Percentiles rank a stretch among this genome's conserved stretches.
These are phyloP conservation scores for Cylindrotheca fusiformis DNA, from an alignment of 108 stramenopile species.

Conservation along the genomic window DNA sequence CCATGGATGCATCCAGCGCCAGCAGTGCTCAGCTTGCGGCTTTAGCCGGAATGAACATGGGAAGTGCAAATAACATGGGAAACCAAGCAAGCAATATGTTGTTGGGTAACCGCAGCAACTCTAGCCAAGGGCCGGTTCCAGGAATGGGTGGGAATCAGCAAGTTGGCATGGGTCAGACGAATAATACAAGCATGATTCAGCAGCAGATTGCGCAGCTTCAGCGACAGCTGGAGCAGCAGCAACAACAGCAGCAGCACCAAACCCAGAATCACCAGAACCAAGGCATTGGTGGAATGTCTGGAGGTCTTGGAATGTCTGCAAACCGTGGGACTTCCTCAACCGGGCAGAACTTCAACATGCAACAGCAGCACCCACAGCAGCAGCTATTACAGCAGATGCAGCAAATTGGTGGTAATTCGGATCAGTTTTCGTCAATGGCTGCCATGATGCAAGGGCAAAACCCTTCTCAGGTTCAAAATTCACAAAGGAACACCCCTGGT, in stretches of 20 bases:
- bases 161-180: slow-evolving; percentile 14
- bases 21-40: slow-evolving; percentile 24
- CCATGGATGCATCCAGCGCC: slow-evolving; percentile 19
- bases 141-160: slow-evolving; percentile 5
- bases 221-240: slow-evolving; percentile 33
- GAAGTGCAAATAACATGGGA: background rate
- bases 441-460: slow-evolving; percentile 21
- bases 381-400: slow-evolving; percentile 9
- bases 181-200: slow-evolving; percentile 22
- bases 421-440: slow-evolving; percentile 12
- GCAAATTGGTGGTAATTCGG: slow-evolving; percentile 3
- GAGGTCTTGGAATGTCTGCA: background rate
- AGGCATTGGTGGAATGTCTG: slow-evolving; percentile 9
- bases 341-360: background rate
- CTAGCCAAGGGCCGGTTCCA: slow-evolving; percentile 10
- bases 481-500: slow-evolving; percentile 18
- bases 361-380: slow-evolving; percentile 16
- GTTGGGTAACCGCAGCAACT: slow-evolving; percentile 11
- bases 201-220: slow-evolving; percentile 35
- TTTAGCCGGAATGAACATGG: slow-evolving; percentile 22
- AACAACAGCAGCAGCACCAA: slow-evolving; percentile 23
- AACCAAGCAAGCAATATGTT: slow-evolving; percentile 17
- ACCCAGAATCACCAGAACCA: slow-evolving; percentile 8
- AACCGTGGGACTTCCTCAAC: background rate
- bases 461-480: background rate